Percentiles rank a stretch among this genome's conserved stretches.
These are phyloP conservation scores for Thalassiosira ordinaria DNA, from an alignment of 352 stramenopile genomes.

Conservation along the genomic window DNA sequence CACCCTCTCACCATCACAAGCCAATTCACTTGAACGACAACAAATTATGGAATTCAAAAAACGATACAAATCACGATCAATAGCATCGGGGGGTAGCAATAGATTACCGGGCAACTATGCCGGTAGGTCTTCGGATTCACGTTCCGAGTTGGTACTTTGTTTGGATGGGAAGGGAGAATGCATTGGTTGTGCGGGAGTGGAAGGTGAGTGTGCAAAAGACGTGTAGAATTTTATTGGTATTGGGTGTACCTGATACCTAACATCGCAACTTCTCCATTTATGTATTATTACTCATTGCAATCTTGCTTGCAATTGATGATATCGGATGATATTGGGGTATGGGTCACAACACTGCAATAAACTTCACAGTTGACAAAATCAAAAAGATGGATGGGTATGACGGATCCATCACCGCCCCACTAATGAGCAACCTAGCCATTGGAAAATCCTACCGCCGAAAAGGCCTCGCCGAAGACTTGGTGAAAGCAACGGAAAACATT, in stretches of 20 bases:
- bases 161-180: conserved; percentile 49
- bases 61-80: conserved; percentile 54
- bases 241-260: no score
- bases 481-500: conserved; percentile 68
- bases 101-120: conserved; percentile 44
- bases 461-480: conserved; percentile 74
- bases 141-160: conserved; percentile 58
- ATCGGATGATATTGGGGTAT: no score
- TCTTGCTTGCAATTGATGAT: no score
- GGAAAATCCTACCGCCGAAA: conserved; percentile 60
- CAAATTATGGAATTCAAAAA: conserved; percentile 78
- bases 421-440: conserved; percentile 81
- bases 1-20: conserved; percentile 58
- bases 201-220: conserved; percentile 40
- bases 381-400: conserved; percentile 47
- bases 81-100: conserved; percentile 14
- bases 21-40: conserved; percentile 45
- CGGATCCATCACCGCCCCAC: conserved; percentile 38
- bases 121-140: conserved; percentile 15
- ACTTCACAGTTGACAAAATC: conserved; percentile 33
- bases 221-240: no score
- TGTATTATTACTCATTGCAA: no score
- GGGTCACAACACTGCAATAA: conserved; percentile 8
- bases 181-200: conserved; percentile 72
- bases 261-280: no score